These are phyloP conservation scores for Syzygium malaccense DNA, from an alignment of 441 rosid species.

Conservation along the genomic window DNA sequence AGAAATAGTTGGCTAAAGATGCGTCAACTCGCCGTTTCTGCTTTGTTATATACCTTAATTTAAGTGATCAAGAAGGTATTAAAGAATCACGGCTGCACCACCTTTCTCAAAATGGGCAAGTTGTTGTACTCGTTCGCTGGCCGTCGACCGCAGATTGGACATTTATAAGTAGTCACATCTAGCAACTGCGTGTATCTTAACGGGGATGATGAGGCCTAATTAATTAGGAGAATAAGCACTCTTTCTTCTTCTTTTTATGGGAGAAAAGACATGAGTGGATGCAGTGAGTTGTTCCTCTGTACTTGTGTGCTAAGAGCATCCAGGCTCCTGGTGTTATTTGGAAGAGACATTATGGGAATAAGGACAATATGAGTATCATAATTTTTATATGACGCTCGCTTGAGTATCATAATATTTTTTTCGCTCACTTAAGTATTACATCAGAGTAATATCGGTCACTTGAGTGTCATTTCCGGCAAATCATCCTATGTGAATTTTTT, in stretches of 20 bases:
- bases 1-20: not conserved
- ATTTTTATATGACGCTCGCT: no score
- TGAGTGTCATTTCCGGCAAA: no score
- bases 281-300: not conserved
- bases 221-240: not conserved
- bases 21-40: not conserved
- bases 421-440: no score
- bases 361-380: no score
- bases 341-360: not conserved
- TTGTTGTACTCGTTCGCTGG: not conserved
- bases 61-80: not conserved
- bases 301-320: not conserved
- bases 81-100: not conserved
- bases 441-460: no score
- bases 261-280: not conserved
- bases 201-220: not conserved
- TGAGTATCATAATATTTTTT: no score
- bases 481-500: no score
- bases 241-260: not conserved
- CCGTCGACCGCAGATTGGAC: not conserved
- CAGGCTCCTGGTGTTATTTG: not conserved
- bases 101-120: not conserved
- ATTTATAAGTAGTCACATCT: not conserved
- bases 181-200: not conserved
- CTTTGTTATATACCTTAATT: not conserved